Evolutionary conservation across 345 rosid species (phyloP), one percentile per base, ranked within the genome.

Genomic region (Microcos paniculata): DNA sequence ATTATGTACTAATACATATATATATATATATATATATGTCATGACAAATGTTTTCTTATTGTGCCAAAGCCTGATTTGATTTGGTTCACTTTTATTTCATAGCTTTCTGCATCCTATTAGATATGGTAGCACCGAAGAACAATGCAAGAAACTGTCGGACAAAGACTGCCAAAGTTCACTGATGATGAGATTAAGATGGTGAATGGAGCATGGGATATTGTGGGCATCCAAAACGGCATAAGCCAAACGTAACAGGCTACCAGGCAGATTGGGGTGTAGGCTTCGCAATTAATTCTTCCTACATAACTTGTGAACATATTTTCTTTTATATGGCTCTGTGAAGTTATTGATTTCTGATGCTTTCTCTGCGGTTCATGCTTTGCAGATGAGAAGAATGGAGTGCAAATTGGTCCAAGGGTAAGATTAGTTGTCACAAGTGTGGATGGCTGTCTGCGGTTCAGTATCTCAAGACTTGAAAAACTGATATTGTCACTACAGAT

Each of bases 51-150:
- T n/a, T n/a, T n/a, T n/a, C 51, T 46, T n/a, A 48, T 15, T 48
- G 16, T 48, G 52, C n/a, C 1, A 48, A 48, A 48, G 52, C 52
- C 52, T 48, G 16, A 48, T 15, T n/a, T 2, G 19, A 48, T 55
- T 21, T 45, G 6, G 8, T 33, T 46, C 42, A 19, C 6, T 3
- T n/a, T 8, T 9, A 13, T 51, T 53, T 12, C 8, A 1, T 28
- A 90, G 93, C 93, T 87, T 89, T 76, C 40, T 91, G 43, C 89
- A 89, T 65, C 95, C 95, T 35, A 72, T 91, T 43, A 86, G 85
- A 1, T 89, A 89, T 3, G 95, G 95, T 4, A 89, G 52, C 89
- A 91, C 67, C 95, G 93, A 0, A 86, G 71, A 82, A 85, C 88
- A 18, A 86, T 91, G 87, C 90, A 84, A 65, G 73, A 85, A 18